Evolutionary conservation across 352 stramenopile species (phyloP).

Genomic region (Phytophthora litchii): DNA sequence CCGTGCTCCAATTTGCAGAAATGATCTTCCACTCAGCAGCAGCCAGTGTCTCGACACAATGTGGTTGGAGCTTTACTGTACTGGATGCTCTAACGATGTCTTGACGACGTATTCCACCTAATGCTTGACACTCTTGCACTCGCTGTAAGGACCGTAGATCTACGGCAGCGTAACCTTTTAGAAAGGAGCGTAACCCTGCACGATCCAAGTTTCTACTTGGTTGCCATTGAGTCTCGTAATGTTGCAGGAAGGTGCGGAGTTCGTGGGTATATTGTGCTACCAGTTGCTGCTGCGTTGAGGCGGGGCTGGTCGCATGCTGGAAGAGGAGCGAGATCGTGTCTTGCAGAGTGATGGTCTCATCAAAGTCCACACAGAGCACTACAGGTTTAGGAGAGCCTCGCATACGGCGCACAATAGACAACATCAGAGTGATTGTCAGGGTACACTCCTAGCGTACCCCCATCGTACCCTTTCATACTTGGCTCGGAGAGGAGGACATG

Average conservation of each 20-base stretch:
- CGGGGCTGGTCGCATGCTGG: slow-evolving; percentile 24
- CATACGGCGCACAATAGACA: not conserved
- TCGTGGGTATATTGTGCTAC: slow-evolving; percentile 46
- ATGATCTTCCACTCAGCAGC: slow-evolving; percentile 43
- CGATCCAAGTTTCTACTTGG: slow-evolving; percentile 37
- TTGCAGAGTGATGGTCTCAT: slow-evolving; percentile 65
- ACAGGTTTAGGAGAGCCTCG: not conserved
- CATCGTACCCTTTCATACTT: not conserved
- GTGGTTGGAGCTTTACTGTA: slow-evolving; percentile 33
- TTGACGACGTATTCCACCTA: slow-evolving; percentile 41
- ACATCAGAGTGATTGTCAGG: not conserved
- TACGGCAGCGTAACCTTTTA: slow-evolving; percentile 45
- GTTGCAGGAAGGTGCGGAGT: slow-evolving; percentile 15
- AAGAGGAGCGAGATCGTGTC: slow-evolving; percentile 74
- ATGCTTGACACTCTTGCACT: slow-evolving; percentile 35
- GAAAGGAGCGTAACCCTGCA: slow-evolving; percentile 40
- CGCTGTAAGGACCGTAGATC: slow-evolving; percentile 60
- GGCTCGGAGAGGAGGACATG: slow-evolving; percentile 25
- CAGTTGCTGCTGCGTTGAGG: slow-evolving; percentile 25
- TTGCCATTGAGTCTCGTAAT: slow-evolving; percentile 24
- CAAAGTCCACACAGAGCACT: slow-evolving; percentile 74
- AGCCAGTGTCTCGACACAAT: slow-evolving; percentile 38
- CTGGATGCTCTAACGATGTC: slow-evolving; percentile 15
- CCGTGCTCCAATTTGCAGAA: slow-evolving; percentile 70
- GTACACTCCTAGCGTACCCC: not conserved